A percentile compares a stretch with the other conserved stretches of the same genome.
These are phyloP conservation scores for Saccharomyces uvarum DNA, from an alignment of 1,139 yeast genomes.

Conservation along the genomic window DNA sequence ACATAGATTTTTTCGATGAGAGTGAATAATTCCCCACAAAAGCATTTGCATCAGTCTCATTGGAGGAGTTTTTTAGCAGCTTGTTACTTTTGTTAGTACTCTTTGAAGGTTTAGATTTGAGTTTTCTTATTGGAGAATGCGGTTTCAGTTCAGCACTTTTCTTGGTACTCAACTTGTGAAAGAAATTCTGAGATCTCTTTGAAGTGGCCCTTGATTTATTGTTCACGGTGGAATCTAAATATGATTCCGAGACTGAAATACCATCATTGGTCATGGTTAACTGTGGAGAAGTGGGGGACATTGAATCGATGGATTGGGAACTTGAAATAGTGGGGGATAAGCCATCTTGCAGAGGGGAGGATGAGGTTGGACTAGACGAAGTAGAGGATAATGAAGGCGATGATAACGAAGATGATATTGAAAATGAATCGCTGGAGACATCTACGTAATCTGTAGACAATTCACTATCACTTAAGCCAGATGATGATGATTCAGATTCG, in stretches of 20 bases:
- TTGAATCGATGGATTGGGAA: neutral
- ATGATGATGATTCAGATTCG: constrained; percentile 14
- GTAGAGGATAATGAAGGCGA: constrained; percentile 6
- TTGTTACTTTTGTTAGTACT: neutral
- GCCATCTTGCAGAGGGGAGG: neutral
- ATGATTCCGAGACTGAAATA: neutral
- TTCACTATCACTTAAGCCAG: constrained; percentile 31
- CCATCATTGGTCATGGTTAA: neutral
- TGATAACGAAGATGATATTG: constrained; percentile 10
- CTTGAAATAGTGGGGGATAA: neutral
- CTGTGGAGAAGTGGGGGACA: neutral
- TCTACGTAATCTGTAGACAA: constrained; percentile 32
- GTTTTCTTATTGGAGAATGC: neutral
- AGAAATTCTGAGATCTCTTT: neutral
- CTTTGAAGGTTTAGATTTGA: neutral
- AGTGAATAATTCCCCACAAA: neutral
- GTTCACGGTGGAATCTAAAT: neutral
- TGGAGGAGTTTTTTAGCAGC: neutral
- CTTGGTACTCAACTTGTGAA: neutral
- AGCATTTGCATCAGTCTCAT: neutral
- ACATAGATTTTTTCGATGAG: neutral
- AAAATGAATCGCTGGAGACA: constrained; percentile 11
- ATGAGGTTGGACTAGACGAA: neutral
- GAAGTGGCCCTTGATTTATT: neutral
- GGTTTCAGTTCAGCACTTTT: neutral